A percentile compares a stretch with the other conserved stretches of the same genome.
Conservation (phyloP, 2,329 filamentous ascomycete genomes). For the Ophiostoma novo-ulmi region DNA sequence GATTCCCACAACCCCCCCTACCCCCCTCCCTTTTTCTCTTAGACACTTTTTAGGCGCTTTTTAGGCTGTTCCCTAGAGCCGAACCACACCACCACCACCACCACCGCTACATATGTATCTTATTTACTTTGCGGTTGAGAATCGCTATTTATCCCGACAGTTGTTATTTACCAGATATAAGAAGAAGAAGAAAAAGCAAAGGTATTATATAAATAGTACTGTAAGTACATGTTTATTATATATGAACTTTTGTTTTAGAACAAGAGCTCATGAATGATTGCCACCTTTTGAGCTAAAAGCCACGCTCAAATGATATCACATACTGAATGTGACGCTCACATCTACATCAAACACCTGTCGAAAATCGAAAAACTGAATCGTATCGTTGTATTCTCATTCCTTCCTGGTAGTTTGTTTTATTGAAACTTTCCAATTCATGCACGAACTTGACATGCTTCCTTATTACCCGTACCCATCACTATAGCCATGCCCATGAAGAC, state of each 20-base stretch:
- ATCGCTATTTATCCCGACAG: background rate
- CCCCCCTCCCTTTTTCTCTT: background rate
- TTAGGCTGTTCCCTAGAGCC: conserved; percentile 8
- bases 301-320: background rate
- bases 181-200: no score
- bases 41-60: background rate
- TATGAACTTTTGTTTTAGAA: no score
- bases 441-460: background rate
- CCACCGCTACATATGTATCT: background rate
- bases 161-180: background rate
- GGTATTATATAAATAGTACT: no score
- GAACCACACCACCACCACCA: background rate
- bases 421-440: background rate
- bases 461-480: conserved; percentile 6
- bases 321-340: background rate
- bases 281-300: background rate
- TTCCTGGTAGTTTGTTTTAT: background rate
- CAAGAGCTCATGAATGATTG: no score
- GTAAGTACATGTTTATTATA: no score
- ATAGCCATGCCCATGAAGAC: background rate
- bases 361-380: background rate
- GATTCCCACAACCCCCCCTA: conserved; percentile 13
- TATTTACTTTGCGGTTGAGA: background rate
- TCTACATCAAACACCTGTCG: background rate
- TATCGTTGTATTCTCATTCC: background rate